These are phyloP conservation scores for Pseudognaphalium luteoalbum DNA, from an alignment of 129 eudicot genomes.

Conservation along the genomic window DNA sequence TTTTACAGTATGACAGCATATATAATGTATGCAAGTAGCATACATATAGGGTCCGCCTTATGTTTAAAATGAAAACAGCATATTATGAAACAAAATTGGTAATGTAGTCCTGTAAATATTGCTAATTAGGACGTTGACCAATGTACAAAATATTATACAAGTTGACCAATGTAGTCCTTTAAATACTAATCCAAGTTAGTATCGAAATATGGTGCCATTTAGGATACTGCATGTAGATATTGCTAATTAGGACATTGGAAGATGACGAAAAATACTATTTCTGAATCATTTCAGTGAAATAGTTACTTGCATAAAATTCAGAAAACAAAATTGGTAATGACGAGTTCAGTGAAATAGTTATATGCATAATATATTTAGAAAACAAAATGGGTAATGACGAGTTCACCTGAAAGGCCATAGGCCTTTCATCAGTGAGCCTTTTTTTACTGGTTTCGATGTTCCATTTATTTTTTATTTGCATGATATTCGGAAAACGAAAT, in stretches of 20 bases:
- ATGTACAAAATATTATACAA: not conserved
- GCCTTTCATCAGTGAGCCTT: too few relatives aligned
- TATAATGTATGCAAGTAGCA: not conserved
- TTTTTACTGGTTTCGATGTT: not conserved
- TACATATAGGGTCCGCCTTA: not conserved
- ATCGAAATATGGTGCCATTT: not conserved
- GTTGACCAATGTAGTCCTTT: not conserved
- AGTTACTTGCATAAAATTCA: too few relatives aligned
- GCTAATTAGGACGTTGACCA: too few relatives aligned
- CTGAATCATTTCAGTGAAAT: not conserved
- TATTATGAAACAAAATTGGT: not conserved
- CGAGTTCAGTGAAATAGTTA: not conserved
- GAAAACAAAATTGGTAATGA: too few relatives aligned
- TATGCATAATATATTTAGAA: not conserved
- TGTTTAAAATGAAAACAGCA: not conserved
- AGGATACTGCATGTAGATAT: not conserved
- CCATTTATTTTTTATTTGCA: not conserved
- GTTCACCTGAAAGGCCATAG: not conserved
- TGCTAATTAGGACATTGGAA: not conserved
- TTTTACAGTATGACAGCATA: not conserved
- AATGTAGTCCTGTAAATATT: too few relatives aligned
- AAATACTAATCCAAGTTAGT: not conserved
- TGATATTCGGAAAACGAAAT: not conserved
- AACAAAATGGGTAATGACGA: not conserved
- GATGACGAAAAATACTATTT: too few relatives aligned